Conservation (phyloP, 2,329 filamentous ascomycete species). For the Trichophyton benhamiae region DNA sequence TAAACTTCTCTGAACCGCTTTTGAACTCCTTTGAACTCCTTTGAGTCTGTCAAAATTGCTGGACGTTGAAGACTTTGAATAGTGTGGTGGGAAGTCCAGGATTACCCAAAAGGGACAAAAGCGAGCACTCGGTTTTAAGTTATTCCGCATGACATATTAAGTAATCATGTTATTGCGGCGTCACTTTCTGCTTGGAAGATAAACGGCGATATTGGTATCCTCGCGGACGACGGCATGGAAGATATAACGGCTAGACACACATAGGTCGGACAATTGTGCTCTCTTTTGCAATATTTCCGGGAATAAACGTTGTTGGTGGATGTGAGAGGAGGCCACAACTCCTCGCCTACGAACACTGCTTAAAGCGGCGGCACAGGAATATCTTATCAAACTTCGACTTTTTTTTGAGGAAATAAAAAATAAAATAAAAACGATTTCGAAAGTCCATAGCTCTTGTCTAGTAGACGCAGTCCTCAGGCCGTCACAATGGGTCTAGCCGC, state of each 20-base stretch:
- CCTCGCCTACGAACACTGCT: too few relatives aligned
- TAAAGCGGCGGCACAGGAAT: background rate
- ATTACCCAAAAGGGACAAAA: background rate
- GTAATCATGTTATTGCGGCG: background rate
- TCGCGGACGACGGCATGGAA: background rate
- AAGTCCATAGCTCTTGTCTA: background rate
- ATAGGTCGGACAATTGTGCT: too few relatives aligned
- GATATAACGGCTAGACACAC: too few relatives aligned
- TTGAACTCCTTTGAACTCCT: background rate
- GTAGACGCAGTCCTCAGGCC: background rate
- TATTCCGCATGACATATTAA: background rate
- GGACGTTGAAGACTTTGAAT: background rate
- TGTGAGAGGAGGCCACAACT: background rate
- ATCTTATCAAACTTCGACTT: background rate
- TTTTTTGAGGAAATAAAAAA: background rate
- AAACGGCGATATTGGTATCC: background rate
- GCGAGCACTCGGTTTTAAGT: background rate
- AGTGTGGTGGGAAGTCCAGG: too few relatives aligned
- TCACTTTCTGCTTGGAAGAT: background rate
- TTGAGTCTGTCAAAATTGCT: background rate
- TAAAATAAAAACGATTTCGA: background rate
- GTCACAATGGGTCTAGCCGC: conserved; percentile 55
- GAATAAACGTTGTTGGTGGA: too few relatives aligned
- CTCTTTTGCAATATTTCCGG: too few relatives aligned
- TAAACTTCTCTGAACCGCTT: too few relatives aligned